Percentiles rank a stretch among this genome's conserved stretches.
These are phyloP conservation scores for Puccinia sorghi DNA, from an alignment of 1,284 basidiomycete species.

Conservation along the genomic window DNA sequence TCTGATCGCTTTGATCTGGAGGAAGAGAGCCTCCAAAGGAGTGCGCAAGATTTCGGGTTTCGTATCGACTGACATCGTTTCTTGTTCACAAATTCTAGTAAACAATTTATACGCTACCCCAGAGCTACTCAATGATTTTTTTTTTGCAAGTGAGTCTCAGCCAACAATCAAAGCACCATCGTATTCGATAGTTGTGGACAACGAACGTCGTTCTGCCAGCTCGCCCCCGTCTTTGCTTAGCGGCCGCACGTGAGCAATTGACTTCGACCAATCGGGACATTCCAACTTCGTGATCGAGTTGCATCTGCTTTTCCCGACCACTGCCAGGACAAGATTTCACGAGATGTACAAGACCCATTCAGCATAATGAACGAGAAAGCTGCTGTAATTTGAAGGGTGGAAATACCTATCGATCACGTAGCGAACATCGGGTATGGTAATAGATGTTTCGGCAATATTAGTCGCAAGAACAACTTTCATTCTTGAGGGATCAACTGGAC, in stretches of 20 bases:
- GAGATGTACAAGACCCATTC: background rate
- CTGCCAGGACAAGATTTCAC: slow-evolving; percentile 54
- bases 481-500: slow-evolving; percentile 61
- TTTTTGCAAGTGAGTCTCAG: slow-evolving; percentile 7
- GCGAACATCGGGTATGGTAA: slow-evolving; percentile 69
- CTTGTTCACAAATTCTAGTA: slow-evolving; percentile 31
- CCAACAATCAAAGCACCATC: background rate
- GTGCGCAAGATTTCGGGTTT: slow-evolving; percentile 83
- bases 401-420: slow-evolving; percentile 65
- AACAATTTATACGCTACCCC: slow-evolving; percentile 38
- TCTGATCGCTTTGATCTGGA: slow-evolving; percentile 79
- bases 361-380: background rate
- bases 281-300: slow-evolving; percentile 74
- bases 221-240: slow-evolving; percentile 79
- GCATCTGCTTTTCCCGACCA: slow-evolving; percentile 86
- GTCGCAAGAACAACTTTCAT: slow-evolving; percentile 89
- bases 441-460: slow-evolving; percentile 89
- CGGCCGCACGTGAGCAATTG: slow-evolving; percentile 78
- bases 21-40: slow-evolving; percentile 77
- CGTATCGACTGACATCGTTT: slow-evolving; percentile 12
- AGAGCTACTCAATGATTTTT: slow-evolving; percentile 8
- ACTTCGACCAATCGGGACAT: slow-evolving; percentile 75
- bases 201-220: slow-evolving; percentile 85
- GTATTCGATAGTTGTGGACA: slow-evolving; percentile 52
- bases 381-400: slow-evolving; percentile 57